Percentiles rank a stretch among this genome's conserved stretches.
Evolutionary conservation across 2,329 filamentous ascomycete species (phyloP).

Genomic region (Verticillium isaacii): DNA sequence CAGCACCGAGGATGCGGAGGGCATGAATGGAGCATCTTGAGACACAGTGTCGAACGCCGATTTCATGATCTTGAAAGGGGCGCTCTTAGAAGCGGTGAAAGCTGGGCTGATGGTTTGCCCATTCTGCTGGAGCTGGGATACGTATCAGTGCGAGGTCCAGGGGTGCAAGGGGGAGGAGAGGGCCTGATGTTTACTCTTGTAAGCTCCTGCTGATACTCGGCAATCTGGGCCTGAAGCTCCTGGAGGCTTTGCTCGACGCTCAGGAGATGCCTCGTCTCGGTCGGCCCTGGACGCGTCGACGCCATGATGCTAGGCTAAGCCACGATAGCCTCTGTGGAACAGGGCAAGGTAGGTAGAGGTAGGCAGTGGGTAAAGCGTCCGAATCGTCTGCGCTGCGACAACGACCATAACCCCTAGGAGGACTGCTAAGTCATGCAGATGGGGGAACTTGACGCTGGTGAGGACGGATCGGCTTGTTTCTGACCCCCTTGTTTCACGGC

Average conservation of each 20-base stretch:
- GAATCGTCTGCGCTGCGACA: background rate
- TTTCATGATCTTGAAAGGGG: constrained; percentile 48
- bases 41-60: constrained; percentile 62
- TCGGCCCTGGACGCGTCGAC: background rate
- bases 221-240: constrained; percentile 57
- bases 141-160: background rate
- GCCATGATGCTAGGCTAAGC: background rate
- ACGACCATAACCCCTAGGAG: background rate
- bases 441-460: background rate
- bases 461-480: background rate
- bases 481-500: background rate
- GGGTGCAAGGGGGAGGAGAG: background rate
- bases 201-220: constrained; percentile 47
- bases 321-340: background rate
- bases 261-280: constrained; percentile 36
- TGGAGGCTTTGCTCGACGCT: constrained; percentile 63
- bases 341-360: background rate
- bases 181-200: constrained; percentile 8
- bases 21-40: constrained; percentile 59
- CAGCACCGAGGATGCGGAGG: constrained; percentile 61
- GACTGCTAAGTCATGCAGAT: background rate
- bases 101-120: constrained; percentile 3
- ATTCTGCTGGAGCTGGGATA: constrained; percentile 14
- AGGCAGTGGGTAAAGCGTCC: background rate
- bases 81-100: constrained; percentile 7